Percentiles rank a stretch among this genome's conserved stretches.
phyloP scores from a whole-genome alignment of 805 yeast genomes.

The Candida parachauliodes region DNA sequence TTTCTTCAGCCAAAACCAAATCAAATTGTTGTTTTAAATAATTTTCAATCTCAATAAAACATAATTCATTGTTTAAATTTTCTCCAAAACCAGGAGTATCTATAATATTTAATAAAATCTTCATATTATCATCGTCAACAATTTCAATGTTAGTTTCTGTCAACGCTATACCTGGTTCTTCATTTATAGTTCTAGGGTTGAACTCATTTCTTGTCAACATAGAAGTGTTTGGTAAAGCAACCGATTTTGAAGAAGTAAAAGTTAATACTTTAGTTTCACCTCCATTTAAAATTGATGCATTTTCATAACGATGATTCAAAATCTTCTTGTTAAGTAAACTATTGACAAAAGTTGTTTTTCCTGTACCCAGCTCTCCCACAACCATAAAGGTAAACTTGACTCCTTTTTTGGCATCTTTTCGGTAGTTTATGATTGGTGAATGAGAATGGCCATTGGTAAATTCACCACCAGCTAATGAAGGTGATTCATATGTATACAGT shows the following conservation, averaged over 20 bases:
- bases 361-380: slow-evolving; percentile 38
- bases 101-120: slow-evolving; percentile 54
- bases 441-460: slow-evolving; percentile 21
- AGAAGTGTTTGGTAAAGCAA: slow-evolving; percentile 50
- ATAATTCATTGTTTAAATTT: slow-evolving; percentile 63
- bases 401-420: slow-evolving; percentile 23
- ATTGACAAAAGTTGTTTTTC: slow-evolving; percentile 77
- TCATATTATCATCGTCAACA: slow-evolving; percentile 55
- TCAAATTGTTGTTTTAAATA: slow-evolving; percentile 77
- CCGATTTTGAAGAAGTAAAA: slow-evolving; percentile 55
- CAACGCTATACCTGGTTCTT: slow-evolving; percentile 74
- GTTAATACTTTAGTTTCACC: slow-evolving; percentile 49
- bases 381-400: slow-evolving; percentile 36
- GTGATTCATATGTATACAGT: slow-evolving; percentile 11
- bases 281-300: slow-evolving; percentile 9
- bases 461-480: slow-evolving; percentile 1
- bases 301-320: slow-evolving; percentile 54
- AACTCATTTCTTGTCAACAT: slow-evolving; percentile 54
- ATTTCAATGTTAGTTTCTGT: slow-evolving; percentile 64
- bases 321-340: slow-evolving; percentile 68
- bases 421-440: slow-evolving; percentile 47
- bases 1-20: slow-evolving; percentile 78
- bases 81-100: slow-evolving; percentile 81
- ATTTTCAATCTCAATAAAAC: slow-evolving; percentile 61
- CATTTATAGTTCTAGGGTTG: slow-evolving; percentile 55